A percentile compares a stretch with the other conserved stretches of the same genome.
phyloP scores from a whole-genome alignment of 2,329 filamentous ascomycete genomes.

The Clonostachys rosea region DNA sequence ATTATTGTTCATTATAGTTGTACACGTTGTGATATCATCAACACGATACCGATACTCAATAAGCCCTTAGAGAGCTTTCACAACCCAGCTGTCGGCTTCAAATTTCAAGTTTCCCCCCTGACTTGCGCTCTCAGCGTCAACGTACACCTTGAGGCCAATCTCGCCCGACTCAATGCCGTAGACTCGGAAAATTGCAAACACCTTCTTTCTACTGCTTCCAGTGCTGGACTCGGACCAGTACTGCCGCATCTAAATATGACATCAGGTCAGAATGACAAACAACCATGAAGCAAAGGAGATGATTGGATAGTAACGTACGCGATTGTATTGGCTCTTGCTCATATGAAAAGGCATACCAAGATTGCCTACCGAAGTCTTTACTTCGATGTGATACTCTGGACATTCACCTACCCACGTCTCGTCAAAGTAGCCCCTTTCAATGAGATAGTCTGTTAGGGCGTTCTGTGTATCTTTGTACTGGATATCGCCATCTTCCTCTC shows the following conservation, averaged over 20 bases:
- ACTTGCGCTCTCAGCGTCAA: slow-evolving; percentile 26
- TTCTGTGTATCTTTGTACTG: slow-evolving; percentile 31
- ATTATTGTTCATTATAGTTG: too few species aligned
- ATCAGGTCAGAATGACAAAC: too few species aligned
- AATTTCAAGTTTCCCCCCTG: slow-evolving; percentile 11
- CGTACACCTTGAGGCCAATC: slow-evolving; percentile 25
- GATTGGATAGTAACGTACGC: slow-evolving; percentile 18
- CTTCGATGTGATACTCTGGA: slow-evolving; percentile 42
- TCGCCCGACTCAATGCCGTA: slow-evolving; percentile 22
- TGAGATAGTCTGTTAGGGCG: slow-evolving; percentile 23
- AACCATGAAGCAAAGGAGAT: too few species aligned
- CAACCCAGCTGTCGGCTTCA: slow-evolving; percentile 11
- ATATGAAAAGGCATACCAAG: slow-evolving; percentile 37
- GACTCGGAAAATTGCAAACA: slow-evolving; percentile 36
- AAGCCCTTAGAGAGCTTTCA: background rate
- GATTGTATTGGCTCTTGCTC: slow-evolving; percentile 35
- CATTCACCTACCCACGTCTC: slow-evolving; percentile 13
- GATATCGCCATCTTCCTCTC: slow-evolving; percentile 40
- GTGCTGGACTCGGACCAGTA: background rate
- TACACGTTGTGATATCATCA: too few species aligned
- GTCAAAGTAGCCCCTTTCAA: slow-evolving; percentile 22
- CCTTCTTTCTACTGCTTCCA: background rate
- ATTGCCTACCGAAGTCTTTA: slow-evolving; percentile 38
- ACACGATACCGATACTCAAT: too few species aligned
- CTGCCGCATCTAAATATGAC: too few species aligned